Base-by-base conservation (phyloP, 176 grass and related monocot species). In the Sorghum bicolor region DNA sequence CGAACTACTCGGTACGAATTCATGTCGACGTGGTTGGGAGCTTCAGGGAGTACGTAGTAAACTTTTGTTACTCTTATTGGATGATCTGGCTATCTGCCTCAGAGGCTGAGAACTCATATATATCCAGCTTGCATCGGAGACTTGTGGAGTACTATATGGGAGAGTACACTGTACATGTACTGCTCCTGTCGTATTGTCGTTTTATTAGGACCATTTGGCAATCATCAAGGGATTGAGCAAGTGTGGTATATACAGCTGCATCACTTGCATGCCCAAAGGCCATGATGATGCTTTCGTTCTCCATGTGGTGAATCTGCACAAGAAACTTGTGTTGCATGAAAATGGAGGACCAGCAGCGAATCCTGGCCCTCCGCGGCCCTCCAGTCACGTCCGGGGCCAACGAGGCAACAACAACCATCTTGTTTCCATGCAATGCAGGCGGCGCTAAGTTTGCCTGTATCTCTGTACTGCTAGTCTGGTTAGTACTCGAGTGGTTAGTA, bases 261-360 rank as follows among this genome's bases (percentile, higher is more conserved):
- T 80, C 61, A 67, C 24, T 80, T 45, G 20, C 24, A 75, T 45
- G 20, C 0, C 10, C 74, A 47, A 52, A 22, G 19, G 17, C 50
- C 50, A 55, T 55, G 70, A 72, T 47, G 40, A 47, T 45, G 70
- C 17, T 29, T 41, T 53, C 31, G 8, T 13, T 28, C 1, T 11
- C 29, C 30, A n/a, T 53, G 26, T n/a, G 29, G 31, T 45, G 15
- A 65, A 65, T 68, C 24, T 61, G 76, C 48, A 37, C 37, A 69
- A 75, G 30, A 37, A 85, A 61, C 69, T 70, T 80, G 70, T 84
- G 82, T 52, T 28, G 76, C 76, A 80, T 16, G 69, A 80, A 44
- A 28, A 67, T 12, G 12, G 60, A 60, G 81, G 60, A 84, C 76
- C 58, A 60, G 75, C 47, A 2, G 47, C 15, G 1, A 39, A 3